Evolutionary conservation across 2,329 filamentous ascomycete species (phyloP), one percentile per base, ranked within the genome.

Genomic region (Trichoderma sp.): DNA sequence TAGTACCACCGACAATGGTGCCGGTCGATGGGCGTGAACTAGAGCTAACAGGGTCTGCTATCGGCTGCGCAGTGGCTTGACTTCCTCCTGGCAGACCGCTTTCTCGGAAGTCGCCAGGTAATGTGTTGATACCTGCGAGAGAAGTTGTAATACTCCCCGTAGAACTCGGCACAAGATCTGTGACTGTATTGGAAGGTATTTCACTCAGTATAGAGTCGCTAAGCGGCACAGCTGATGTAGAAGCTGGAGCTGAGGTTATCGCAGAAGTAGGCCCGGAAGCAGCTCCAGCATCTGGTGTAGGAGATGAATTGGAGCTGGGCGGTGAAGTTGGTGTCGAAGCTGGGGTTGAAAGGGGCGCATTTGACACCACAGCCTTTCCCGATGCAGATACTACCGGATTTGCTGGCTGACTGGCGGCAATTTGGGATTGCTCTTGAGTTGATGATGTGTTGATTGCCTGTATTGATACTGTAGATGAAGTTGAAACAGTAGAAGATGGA

Each of bases 1-100:
- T 78, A 3, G 88, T 84, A 51, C 86, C 84, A 11, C 85, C 87
- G 1, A 85, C 85, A 57, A 89, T 82, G 6, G 84, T 83, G 6
- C 76, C 76, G 3, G 75, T 78, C 6, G 78, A 65, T 12, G 75
- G 74, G 7, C 57, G 72, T 18, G 74, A 69, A 6, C 28, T 32
- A 2, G 68, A 43, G 47, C 43, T 26, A 26, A 39, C 47, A 14
- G 68, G 43, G 18, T 47, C 64, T 18, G 21, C 57, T 36, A 70
- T 62, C 7, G 67, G 39, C 21, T 70, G 57, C 7, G 9, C 57
- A 11, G 67, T 70, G 12, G 67, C 34, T 30, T 62, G 57, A 21
- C 28, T 62, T 8, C 39, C 26, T 36, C 14, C 67, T 14, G 57
- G 24, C 7, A 24, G 15, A n/a, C 30, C 18, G 11, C 21, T 62